Conservation (phyloP, 345 rosid species). For the Arabidopsis thaliana region TAIR10.1 NC_003076.8:6671001-6671500, state of each 20-base stretch:
- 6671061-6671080: too few species aligned
- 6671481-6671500: conserved; percentile 23
- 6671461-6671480: conserved; percentile 30
- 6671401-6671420: not conserved
- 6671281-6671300: not conserved
- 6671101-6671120: too few species aligned
- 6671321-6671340: conserved; percentile 23
- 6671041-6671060: too few species aligned
- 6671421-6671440: conserved; percentile 29
- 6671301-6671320: conserved; percentile 22
- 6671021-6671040: not conserved
- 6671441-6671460: conserved; percentile 18
- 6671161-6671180: not conserved
- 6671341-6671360: conserved; percentile 38
- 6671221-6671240: conserved; percentile 22
- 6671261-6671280: conserved; percentile 9
- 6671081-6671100: too few species aligned
- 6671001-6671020: not conserved
- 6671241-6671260: conserved; percentile 31
- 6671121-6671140: too few species aligned
- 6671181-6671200: conserved; percentile 13
- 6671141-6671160: not conserved
- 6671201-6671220: not conserved
- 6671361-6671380: conserved; percentile 32
- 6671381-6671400: conserved; percentile 22